A percentile compares a stretch with the other conserved stretches of the same genome.
Evolutionary conservation across 1,284 basidiomycete genomes (phyloP).

Genomic region (Taiwanofungus camphoratus): DNA sequence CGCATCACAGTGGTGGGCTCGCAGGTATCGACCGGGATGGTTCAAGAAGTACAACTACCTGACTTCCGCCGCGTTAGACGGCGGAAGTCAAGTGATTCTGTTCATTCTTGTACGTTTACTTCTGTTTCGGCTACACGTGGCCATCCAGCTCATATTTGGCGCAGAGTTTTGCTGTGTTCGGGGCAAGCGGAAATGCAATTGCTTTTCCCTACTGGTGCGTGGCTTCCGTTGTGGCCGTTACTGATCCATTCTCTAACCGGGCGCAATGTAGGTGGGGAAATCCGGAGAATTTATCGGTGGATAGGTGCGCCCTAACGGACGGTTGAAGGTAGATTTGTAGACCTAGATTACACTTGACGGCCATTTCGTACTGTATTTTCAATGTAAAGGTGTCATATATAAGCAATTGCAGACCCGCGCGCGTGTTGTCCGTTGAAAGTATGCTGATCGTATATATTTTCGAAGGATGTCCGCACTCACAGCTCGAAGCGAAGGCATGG

Average conservation of each 20-base stretch:
- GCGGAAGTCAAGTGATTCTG: constrained; percentile 42
- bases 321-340: not conserved
- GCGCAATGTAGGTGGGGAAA: constrained; percentile 25
- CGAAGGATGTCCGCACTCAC: no score
- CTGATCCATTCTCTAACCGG: constrained; percentile 6
- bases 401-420: no score
- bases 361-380: no score
- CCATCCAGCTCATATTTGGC: not conserved
- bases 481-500: no score
- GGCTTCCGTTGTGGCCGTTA: no score
- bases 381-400: no score
- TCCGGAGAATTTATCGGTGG: constrained; percentile 24
- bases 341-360: no score
- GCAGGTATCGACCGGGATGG: constrained; percentile 39
- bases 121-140: not conserved
- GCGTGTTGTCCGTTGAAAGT: no score
- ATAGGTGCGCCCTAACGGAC: constrained; percentile 19
- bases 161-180: constrained; percentile 61
- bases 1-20: constrained; percentile 43
- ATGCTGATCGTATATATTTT: no score
- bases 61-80: constrained; percentile 39
- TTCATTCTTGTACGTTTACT: constrained; percentile 33
- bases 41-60: constrained; percentile 49
- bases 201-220: constrained; percentile 38
- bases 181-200: constrained; percentile 55